phyloP scores from a whole-genome alignment of 2,329 filamentous ascomycete species.

The Diaporthe sp. region DNA sequence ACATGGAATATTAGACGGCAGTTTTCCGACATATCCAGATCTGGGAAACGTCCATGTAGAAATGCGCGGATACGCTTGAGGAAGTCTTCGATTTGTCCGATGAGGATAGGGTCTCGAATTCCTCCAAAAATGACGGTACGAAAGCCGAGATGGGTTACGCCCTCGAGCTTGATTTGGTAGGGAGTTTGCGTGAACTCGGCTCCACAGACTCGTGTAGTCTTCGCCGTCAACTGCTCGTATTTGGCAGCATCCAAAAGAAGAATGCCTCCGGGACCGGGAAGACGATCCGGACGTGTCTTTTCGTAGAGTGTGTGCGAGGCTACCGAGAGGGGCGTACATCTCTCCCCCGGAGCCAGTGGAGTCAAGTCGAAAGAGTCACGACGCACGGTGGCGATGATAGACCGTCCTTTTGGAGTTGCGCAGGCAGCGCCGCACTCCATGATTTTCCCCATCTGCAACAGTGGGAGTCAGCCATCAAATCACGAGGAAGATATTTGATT shows the following conservation, averaged over 20 bases:
- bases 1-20: neutral
- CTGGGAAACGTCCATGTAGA: neutral
- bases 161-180: constrained; percentile 6
- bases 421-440: constrained; percentile 10
- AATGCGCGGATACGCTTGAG: neutral
- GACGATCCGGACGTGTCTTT: neutral
- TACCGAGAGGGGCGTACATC: neutral
- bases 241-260: neutral
- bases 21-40: neutral
- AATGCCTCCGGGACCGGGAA: constrained; percentile 1
- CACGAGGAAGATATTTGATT: no score
- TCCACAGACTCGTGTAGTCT: neutral
- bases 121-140: neutral
- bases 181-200: neutral
- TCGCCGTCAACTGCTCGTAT: neutral
- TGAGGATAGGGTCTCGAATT: constrained; percentile 1
- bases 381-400: neutral
- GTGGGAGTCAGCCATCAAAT: no score
- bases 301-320: constrained; percentile 11
- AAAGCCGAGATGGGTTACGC: neutral
- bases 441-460: constrained; percentile 4
- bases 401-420: neutral
- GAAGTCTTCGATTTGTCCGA: neutral
- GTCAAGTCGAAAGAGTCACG: neutral
- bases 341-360: neutral